Evolutionary conservation across 202 grass and related monocot species (phyloP).

Genomic region (Miscanthus sacchariflorus): DNA sequence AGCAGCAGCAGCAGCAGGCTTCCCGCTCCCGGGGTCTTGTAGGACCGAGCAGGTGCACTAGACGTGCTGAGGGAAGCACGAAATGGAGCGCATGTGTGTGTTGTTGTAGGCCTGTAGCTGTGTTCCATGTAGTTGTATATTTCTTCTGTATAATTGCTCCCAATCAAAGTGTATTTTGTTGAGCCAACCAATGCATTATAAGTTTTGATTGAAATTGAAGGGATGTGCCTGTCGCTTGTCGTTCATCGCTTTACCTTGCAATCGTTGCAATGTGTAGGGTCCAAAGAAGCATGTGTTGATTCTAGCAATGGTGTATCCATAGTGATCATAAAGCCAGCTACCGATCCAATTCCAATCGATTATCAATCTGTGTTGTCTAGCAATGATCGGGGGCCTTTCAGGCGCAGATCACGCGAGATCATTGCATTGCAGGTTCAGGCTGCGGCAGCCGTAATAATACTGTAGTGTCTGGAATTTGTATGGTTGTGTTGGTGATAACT

Average conservation of each 20-base stretch:
- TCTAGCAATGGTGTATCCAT: too few relatives aligned
- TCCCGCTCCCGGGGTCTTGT: slow-evolving; percentile 26
- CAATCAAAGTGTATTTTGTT: slow-evolving; percentile 36
- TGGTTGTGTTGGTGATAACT: too few relatives aligned
- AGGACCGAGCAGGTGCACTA: slow-evolving; percentile 49
- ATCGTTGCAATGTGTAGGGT: neutral
- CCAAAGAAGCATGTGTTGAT: too few relatives aligned
- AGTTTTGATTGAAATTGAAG: slow-evolving; percentile 7
- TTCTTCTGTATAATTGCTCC: slow-evolving; percentile 18
- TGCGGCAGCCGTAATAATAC: too few relatives aligned
- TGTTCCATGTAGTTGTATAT: slow-evolving; percentile 46
- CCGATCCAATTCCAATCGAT: too few relatives aligned
- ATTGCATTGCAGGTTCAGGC: too few relatives aligned
- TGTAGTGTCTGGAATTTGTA: too few relatives aligned
- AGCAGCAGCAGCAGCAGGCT: slow-evolving; percentile 13
- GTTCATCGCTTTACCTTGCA: neutral
- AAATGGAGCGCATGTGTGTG: neutral
- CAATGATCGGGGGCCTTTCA: too few relatives aligned
- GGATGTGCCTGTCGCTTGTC: neutral
- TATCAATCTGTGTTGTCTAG: too few relatives aligned
- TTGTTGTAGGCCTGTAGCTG: slow-evolving; percentile 27
- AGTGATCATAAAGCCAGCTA: too few relatives aligned
- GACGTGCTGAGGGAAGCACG: neutral
- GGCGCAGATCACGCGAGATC: too few relatives aligned
- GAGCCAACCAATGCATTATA: slow-evolving; percentile 19